Conservation (phyloP, 2,329 filamentous ascomycete species). For the Gyromitra esculenta region DNA sequence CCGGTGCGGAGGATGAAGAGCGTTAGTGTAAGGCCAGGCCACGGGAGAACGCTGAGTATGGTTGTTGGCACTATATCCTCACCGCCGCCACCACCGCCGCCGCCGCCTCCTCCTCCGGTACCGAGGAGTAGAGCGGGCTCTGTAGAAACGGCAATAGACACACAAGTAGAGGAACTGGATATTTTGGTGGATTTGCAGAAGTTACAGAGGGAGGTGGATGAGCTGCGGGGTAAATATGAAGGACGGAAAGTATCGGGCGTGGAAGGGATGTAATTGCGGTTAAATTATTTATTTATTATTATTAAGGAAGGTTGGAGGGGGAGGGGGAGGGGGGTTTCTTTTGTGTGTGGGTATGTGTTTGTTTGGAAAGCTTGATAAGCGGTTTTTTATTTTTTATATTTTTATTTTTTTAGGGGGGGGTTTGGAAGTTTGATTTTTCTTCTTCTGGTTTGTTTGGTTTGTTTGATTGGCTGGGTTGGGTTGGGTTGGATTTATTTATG, state of each 20-base stretch:
- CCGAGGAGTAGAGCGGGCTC: constrained; percentile 29
- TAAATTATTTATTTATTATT: background rate
- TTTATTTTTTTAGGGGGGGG: background rate
- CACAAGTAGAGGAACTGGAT: constrained; percentile 60
- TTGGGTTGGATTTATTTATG: constrained; percentile 10
- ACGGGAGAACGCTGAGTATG: constrained; percentile 12
- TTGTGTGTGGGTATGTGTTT: background rate
- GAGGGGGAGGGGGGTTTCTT: background rate
- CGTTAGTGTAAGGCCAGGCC: constrained; percentile 19
- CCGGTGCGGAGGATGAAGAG: constrained; percentile 52
- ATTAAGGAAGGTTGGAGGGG: background rate
- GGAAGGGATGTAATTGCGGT: background rate
- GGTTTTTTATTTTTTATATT: background rate
- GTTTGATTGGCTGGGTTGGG: background rate
- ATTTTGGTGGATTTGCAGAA: constrained; percentile 78
- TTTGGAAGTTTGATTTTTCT: background rate
- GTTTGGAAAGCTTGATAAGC: background rate
- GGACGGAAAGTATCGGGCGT: constrained; percentile 8
- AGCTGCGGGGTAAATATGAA: constrained; percentile 64
- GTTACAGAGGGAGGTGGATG: constrained; percentile 80
- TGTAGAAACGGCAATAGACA: background rate
- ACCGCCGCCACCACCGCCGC: constrained; percentile 42
- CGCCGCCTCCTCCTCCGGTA: no score
- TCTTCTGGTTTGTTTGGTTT: background rate
- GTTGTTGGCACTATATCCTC: constrained; percentile 3